A percentile compares a stretch with the other conserved stretches of the same genome.
These are phyloP conservation scores for Euphrasia arctica DNA, from an alignment of 305 asterid genomes.

Conservation along the genomic window DNA sequence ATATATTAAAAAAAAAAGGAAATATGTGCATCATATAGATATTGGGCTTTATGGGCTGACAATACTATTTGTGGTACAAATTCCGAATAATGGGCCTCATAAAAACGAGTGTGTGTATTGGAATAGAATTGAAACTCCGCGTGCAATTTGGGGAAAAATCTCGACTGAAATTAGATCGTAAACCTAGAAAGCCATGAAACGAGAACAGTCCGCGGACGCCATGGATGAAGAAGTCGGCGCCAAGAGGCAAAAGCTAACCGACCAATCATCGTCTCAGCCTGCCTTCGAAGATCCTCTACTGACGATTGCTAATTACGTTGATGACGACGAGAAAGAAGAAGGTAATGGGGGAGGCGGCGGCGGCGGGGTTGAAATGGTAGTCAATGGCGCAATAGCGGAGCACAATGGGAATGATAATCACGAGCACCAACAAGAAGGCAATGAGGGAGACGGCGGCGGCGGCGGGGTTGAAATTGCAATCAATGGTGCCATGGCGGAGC, in stretches of 20 bases:
- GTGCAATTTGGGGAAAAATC: too few relatives aligned
- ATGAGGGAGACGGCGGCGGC: constrained; percentile 24
- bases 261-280: constrained; percentile 30
- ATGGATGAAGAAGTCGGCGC: not conserved
- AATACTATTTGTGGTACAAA: too few relatives aligned
- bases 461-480: too few relatives aligned
- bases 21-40: too few relatives aligned
- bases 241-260: constrained; percentile 29
- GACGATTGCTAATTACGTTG: constrained; percentile 67
- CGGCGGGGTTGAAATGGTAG: constrained; percentile 14
- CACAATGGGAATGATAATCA: constrained; percentile 18
- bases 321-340: constrained; percentile 47
- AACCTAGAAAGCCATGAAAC: not conserved
- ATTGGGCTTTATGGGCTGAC: too few relatives aligned
- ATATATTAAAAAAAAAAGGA: too few relatives aligned
- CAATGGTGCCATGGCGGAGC: too few relatives aligned
- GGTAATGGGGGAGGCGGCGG: constrained; percentile 22
- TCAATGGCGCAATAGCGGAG: constrained; percentile 22
- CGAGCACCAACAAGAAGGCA: constrained; percentile 33
- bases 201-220: not conserved
- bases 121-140: too few relatives aligned
- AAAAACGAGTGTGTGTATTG: too few relatives aligned
- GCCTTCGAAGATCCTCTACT: constrained; percentile 59
- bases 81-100: too few relatives aligned
- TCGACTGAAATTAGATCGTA: too few relatives aligned